Base-by-base conservation (phyloP, 23 red algal species). In the Gracilariopsis chorda region DNA sequence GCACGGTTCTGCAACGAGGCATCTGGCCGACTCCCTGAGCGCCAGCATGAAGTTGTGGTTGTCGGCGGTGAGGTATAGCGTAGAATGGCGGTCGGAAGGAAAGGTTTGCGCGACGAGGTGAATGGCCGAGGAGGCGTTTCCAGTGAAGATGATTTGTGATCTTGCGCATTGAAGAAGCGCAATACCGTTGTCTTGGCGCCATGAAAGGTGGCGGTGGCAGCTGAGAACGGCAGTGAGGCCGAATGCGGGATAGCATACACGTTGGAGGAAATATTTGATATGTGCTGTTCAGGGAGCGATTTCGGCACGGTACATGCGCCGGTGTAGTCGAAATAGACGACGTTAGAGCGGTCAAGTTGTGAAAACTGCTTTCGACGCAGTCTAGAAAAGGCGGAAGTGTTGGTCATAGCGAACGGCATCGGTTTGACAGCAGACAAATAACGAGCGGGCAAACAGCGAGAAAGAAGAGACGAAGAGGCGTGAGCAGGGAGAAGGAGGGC, bases 71-170 rank as follows among this genome's bases (percentile, higher is more conserved):
- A 88, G 7, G 39, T 72, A 53, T 28, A 73, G 35, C 3, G 74
- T 60, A 16, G 75, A 84, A 0, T 27, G 11, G 6, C 36, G 39
- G 36, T 52, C 51, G 40, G 72, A 94, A 17, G 91, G 91, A 34
- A 80, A 84, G 33, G 48, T 55, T 53, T 94, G 78, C 37, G 49
- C 90, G 24, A 83, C 80, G 20, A 93, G 24, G 10, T 93, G 85
- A 25, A 86, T 53, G 56, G 91, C 91, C 8, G 72, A 60, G 16
- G 91, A 86, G 3, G 91, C 91, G 47, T 84, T 84, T 29, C 70
- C 71, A 25, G 91, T 94, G 21, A 84, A 94, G 28, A 94, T 73
- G 40, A 94, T 56, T 73, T 37, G 49, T 94, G 68, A 7, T 82
- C 62, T 27, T 52, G 23, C 3, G 80, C 91, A 47, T 84, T 61